These are phyloP conservation scores for Yamadazyma atmosphaerica DNA, from an alignment of 1,139 yeast species.

Conservation along the genomic window DNA sequence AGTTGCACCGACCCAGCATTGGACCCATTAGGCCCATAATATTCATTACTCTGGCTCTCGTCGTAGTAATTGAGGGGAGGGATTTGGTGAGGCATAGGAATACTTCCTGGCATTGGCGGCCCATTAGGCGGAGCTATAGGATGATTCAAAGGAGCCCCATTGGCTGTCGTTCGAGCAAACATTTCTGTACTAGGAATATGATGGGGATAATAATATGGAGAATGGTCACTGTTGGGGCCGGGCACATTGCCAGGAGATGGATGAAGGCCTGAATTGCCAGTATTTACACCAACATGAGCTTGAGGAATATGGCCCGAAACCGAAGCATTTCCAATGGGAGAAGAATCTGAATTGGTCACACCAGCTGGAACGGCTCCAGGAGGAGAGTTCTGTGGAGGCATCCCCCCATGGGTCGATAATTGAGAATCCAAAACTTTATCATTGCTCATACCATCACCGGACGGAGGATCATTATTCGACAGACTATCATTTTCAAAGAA, in stretches of 20 bases:
- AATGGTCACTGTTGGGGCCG: not conserved
- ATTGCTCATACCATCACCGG: not conserved
- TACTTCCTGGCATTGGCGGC: slow-evolving; percentile 15
- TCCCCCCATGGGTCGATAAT: no score
- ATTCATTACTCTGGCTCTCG: slow-evolving; percentile 2
- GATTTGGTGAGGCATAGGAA: slow-evolving; percentile 12
- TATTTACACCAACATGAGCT: not conserved
- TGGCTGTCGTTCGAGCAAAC: not conserved
- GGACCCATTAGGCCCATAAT: slow-evolving; percentile 1
- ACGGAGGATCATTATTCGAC: not conserved
- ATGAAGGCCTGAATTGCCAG: not conserved
- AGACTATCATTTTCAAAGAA: slow-evolving; percentile 50
- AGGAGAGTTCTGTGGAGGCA: slow-evolving; percentile 1
- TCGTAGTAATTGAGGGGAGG: slow-evolving; percentile 9
- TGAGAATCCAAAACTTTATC: not conserved
- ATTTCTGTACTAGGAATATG: slow-evolving; percentile 2
- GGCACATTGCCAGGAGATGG: not conserved
- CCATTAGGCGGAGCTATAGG: slow-evolving; percentile 13
- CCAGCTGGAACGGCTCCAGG: slow-evolving; percentile 3
- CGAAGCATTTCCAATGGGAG: not conserved
- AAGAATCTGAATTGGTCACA: not conserved
- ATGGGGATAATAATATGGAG: slow-evolving; percentile 3
- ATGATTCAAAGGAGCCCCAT: not conserved
- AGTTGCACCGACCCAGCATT: slow-evolving; percentile 9
- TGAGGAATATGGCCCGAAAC: not conserved